phyloP scores from a whole-genome alignment of 495 filamentous ascomycete species.

The Saxophila tyrrhenica region DNA sequence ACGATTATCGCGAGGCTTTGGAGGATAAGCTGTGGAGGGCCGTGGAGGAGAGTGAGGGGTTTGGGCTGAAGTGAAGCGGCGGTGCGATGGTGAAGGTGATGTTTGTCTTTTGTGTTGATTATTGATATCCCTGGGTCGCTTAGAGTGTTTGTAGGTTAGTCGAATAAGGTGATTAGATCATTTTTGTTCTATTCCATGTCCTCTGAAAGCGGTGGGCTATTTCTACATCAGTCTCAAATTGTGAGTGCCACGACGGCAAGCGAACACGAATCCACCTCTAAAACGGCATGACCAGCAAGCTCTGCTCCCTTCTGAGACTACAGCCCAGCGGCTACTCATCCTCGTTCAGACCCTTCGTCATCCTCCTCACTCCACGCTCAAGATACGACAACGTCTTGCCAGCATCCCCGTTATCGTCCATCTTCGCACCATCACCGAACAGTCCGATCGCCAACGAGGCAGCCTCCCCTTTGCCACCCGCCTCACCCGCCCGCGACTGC shows the following conservation, averaged over 20 bases:
- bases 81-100: background rate
- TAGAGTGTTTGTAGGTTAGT: background rate
- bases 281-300: no score
- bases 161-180: no score
- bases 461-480: background rate
- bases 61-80: constrained; percentile 64
- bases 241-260: no score
- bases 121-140: background rate
- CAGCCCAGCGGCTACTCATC: background rate
- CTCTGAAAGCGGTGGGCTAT: no score
- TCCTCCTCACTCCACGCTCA: background rate
- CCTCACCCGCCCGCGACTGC: background rate
- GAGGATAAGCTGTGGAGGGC: constrained; percentile 72
- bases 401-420: background rate
- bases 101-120: background rate
- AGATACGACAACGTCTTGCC: background rate
- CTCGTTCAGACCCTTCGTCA: background rate
- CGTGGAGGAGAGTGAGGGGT: constrained; percentile 82
- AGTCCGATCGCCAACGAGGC: background rate
- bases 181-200: no score
- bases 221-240: no score
- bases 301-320: no score
- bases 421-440: background rate
- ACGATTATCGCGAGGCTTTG: constrained; percentile 50
- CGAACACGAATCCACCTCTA: no score